Evolutionary conservation across 352 stramenopile species (phyloP).

Genomic region (Phytophthora pistaciae): DNA sequence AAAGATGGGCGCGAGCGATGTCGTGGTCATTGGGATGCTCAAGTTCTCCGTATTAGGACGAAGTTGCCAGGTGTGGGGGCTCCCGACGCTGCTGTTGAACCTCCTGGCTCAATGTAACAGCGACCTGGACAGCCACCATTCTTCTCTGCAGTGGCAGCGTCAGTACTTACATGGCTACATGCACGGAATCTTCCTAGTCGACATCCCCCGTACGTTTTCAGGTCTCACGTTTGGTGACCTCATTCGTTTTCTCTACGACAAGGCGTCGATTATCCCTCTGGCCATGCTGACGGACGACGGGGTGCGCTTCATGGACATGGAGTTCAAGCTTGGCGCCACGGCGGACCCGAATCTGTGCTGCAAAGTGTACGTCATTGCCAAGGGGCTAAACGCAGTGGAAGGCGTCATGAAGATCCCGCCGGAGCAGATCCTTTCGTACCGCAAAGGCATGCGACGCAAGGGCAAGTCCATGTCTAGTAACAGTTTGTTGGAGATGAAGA

Average conservation of each 20-base stretch:
- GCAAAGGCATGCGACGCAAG: constrained; percentile 75
- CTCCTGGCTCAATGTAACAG: constrained; percentile 64
- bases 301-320: constrained; percentile 76
- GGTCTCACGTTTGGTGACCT: constrained; percentile 83
- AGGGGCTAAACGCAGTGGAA: constrained; percentile 63
- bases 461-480: constrained; percentile 50
- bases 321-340: constrained; percentile 80
- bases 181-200: constrained; percentile 78
- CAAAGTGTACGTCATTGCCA: constrained; percentile 82
- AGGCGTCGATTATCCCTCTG: constrained; percentile 67
- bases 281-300: constrained; percentile 74
- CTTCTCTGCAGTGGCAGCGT: constrained; percentile 69
- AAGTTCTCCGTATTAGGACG: constrained; percentile 78
- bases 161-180: constrained; percentile 77
- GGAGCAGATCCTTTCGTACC: constrained; percentile 81
- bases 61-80: constrained; percentile 71
- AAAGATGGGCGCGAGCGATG: constrained; percentile 80
- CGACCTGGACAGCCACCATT: constrained; percentile 63
- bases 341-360: constrained; percentile 83
- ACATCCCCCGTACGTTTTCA: constrained; percentile 84
- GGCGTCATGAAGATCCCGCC: constrained; percentile 66
- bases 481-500: constrained; percentile 46
- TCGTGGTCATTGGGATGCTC: constrained; percentile 73
- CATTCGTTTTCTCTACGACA: constrained; percentile 84
- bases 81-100: constrained; percentile 77